Evolutionary conservation across 805 yeast genomes (phyloP).

Genomic region (Cyberlindnera sargentensis): DNA sequence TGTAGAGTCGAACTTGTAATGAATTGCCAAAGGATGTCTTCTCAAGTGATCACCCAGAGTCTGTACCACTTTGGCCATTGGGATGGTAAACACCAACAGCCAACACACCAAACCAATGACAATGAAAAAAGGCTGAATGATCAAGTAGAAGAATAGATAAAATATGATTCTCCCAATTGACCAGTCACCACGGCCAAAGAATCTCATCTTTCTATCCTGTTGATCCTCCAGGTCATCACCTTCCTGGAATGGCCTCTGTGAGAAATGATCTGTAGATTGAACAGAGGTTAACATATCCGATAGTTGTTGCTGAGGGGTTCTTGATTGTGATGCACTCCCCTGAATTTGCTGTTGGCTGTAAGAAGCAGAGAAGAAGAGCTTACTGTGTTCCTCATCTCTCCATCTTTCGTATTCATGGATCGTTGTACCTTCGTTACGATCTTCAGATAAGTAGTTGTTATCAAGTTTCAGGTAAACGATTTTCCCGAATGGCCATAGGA

Average conservation of each 20-base stretch:
- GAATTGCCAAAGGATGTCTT: constrained; percentile 85
- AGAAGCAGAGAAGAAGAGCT: constrained; percentile 56
- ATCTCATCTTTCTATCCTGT: constrained; percentile 37
- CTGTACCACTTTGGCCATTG: constrained; percentile 78
- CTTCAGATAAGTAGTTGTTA: constrained; percentile 77
- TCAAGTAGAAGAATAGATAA: constrained; percentile 58
- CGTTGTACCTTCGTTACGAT: constrained; percentile 81
- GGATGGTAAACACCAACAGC: constrained; percentile 83
- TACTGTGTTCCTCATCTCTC: constrained; percentile 72
- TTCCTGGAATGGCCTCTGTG: not conserved
- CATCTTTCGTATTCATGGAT: constrained; percentile 81
- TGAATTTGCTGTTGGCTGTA: constrained; percentile 1
- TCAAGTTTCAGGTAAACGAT: constrained; percentile 74
- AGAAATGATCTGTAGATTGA: not conserved
- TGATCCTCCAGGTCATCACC: constrained; percentile 16
- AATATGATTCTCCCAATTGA: constrained; percentile 73
- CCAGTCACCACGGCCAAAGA: constrained; percentile 93
- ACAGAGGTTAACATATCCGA: not conserved
- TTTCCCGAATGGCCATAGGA: constrained; percentile 84
- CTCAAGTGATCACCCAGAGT: constrained; percentile 71
- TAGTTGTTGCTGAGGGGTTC: not conserved
- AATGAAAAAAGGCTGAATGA: constrained; percentile 61
- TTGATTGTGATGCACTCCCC: too few species aligned
- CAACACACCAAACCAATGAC: constrained; percentile 58
- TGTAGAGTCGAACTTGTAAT: constrained; percentile 51